These are phyloP conservation scores for Leishmania braziliensis DNA, from an alignment of 208 protist species.

Conservation along the genomic window DNA sequence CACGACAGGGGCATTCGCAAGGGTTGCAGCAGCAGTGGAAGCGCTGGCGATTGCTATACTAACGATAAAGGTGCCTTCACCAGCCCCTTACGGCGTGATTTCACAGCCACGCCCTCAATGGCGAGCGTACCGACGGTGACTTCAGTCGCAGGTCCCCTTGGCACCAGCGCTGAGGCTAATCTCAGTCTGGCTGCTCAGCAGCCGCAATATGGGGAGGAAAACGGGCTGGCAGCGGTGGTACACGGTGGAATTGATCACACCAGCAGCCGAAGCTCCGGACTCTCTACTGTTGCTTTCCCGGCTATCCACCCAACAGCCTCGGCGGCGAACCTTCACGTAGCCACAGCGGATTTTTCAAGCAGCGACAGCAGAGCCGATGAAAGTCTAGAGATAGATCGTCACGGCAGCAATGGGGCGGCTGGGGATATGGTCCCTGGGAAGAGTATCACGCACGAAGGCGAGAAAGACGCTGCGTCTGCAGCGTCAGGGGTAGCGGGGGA, in stretches of 20 bases:
- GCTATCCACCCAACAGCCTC: background rate
- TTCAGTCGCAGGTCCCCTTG: background rate
- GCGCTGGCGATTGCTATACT: background rate
- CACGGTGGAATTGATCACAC: background rate
- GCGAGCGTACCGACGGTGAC: background rate
- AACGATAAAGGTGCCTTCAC: background rate
- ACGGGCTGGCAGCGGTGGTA: background rate
- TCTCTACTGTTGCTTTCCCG: background rate
- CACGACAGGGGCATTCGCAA: background rate
- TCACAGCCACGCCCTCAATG: background rate
- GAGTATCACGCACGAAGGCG: background rate
- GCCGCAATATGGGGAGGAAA: background rate
- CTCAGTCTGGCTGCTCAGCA: background rate
- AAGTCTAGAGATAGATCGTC: background rate
- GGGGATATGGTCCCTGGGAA: background rate
- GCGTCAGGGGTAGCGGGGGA: background rate
- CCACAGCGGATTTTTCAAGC: background rate
- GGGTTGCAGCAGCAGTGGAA: constrained; percentile 8
- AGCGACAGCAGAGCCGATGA: background rate
- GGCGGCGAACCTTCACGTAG: background rate
- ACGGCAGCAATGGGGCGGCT: background rate
- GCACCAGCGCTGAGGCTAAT: background rate
- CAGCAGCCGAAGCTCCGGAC: background rate
- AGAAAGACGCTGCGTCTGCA: background rate
- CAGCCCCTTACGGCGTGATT: background rate